Base-by-base conservation (phyloP, 202 grass and related monocot species). In the Panicum virgatum region DNA sequence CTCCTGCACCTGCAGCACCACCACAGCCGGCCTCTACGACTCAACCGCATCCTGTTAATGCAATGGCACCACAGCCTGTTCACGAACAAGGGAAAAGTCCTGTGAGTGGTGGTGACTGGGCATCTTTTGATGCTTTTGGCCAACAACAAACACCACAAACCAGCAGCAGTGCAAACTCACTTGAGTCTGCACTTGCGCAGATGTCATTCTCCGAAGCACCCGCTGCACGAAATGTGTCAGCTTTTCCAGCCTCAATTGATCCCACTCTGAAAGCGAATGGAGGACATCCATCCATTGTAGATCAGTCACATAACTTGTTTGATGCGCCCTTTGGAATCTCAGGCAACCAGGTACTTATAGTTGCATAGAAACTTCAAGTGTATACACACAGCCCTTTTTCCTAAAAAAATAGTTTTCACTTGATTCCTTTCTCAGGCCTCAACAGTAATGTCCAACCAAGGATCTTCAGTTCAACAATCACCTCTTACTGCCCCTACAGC, bases 71-170 rank as follows among this genome's bases (percentile, higher is more conserved):
- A 69, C 88, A 89, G 18, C 69, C 76, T 73, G 71, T 73, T 83
- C n/a, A 76, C 78, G 86, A 87, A 79, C 86, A 90, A 88, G 80
- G 65, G 40, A 87, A 54, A 57, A 83, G 70, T 80, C 84, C 82
- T 64, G 80, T 66, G 67, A 85, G 75, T 77, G 86, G 87, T 69
- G 87, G 83, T 64, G 85, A 95, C 36, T 99, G 96, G 96, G 92
- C 91, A 76, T 85, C 91, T 90, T 99, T 99, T 88, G 90, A 84
- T 92, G 83, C 75, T 68, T 85, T 91, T 76, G 80, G 87, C 72
- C 93, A 92, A 58, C 86, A 93, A 47, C 80, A 89, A 78, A 80
- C 76, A 61, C 76, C 69, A 53, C 87, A 91, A 85, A 69, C 70
- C 37, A 59, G 72, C 77, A 78, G 84, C 56, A 96, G 58, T 90